phyloP scores from a whole-genome alignment of 106 monocot genomes.

The Triglochin maritima region DNA sequence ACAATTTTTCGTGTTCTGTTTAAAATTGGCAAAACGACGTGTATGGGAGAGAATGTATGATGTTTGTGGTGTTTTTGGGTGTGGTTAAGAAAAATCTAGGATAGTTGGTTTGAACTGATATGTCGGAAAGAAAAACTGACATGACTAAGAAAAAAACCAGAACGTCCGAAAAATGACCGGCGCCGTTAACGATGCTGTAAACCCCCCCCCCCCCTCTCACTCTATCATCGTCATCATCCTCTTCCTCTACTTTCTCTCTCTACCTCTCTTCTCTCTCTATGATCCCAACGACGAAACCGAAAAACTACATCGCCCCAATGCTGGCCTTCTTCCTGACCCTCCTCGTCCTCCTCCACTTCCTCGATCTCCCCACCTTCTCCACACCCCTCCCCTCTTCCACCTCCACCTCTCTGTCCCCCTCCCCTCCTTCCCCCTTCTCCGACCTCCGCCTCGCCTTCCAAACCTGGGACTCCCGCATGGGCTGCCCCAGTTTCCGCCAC shows the following conservation, averaged over 20 bases:
- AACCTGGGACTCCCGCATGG: constrained; percentile 48
- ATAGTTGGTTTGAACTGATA: too few relatives aligned
- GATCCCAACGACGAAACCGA: constrained; percentile 7
- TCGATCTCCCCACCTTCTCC: constrained; percentile 46
- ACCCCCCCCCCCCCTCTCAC: too few relatives aligned
- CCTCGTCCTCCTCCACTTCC: constrained; percentile 42
- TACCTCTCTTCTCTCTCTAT: background rate
- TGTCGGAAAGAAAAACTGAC: too few relatives aligned
- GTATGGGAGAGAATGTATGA: too few relatives aligned
- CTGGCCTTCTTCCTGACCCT: constrained; percentile 31
- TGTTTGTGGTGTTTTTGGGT: too few relatives aligned
- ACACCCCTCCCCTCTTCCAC: constrained; percentile 15
- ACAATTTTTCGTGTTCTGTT: too few relatives aligned
- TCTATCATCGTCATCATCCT: too few relatives aligned
- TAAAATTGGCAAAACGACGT: too few relatives aligned
- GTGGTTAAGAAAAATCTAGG: too few relatives aligned
- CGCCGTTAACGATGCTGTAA: too few relatives aligned
- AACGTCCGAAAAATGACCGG: too few relatives aligned
- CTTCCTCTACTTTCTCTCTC: background rate
- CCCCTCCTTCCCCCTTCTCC: constrained; percentile 22
- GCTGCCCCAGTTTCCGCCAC: constrained; percentile 42
- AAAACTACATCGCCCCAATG: constrained; percentile 45
- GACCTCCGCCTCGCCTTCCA: constrained; percentile 20
- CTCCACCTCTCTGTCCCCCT: constrained; percentile 1
- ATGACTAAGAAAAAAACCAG: too few relatives aligned